These are phyloP conservation scores for Effrenium voratum DNA, from an alignment of 73 alveolate species.

Conservation along the genomic window DNA sequence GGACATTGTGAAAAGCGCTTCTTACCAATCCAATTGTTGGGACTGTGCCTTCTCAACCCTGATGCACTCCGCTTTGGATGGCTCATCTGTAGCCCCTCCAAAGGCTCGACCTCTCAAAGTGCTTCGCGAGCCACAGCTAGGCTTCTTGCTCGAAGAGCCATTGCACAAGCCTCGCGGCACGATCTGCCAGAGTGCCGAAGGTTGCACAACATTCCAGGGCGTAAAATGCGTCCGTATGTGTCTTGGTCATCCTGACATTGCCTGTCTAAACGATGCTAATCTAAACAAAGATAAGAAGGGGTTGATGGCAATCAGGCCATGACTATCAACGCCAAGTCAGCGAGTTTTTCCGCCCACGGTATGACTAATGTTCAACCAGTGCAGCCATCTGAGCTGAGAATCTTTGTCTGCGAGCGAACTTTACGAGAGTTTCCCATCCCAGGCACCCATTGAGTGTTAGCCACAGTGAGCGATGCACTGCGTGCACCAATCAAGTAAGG, in stretches of 20 bases:
- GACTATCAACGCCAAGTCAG: too few relatives aligned
- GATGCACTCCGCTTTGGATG: background rate
- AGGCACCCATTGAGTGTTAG: background rate
- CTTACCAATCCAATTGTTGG: background rate
- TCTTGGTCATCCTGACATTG: too few relatives aligned
- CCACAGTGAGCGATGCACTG: background rate
- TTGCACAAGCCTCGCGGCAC: slow-evolving; percentile 58
- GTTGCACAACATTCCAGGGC: too few relatives aligned
- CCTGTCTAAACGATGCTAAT: too few relatives aligned
- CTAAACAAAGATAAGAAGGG: too few relatives aligned
- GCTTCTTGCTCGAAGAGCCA: slow-evolving; percentile 59
- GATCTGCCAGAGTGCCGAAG: background rate
- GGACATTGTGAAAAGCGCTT: background rate
- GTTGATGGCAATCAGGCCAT: too few relatives aligned
- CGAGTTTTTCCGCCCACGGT: background rate
- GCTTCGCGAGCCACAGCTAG: background rate
- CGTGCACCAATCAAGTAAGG: background rate
- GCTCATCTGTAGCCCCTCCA: background rate
- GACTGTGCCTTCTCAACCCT: background rate
- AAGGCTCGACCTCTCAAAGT: too few relatives aligned
- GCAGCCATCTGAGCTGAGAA: too few relatives aligned
- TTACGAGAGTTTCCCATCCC: background rate
- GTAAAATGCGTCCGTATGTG: too few relatives aligned
- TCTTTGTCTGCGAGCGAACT: too few relatives aligned
- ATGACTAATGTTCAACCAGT: too few relatives aligned